These are phyloP conservation scores for Trypanosoma melophagium DNA, from an alignment of 208 protist genomes.

Conservation along the genomic window DNA sequence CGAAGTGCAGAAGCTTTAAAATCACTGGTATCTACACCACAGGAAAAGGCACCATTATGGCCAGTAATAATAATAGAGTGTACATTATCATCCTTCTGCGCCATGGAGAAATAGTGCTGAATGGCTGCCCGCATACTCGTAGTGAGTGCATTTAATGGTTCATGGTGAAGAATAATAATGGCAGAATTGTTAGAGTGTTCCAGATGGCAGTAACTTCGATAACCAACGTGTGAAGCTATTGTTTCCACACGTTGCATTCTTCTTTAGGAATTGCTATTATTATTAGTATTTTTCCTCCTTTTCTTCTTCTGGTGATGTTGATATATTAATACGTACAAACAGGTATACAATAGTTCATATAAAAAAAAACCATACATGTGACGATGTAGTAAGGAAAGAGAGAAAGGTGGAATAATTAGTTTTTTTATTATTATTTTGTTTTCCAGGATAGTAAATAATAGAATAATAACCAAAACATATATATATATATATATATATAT, in stretches of 20 bases:
- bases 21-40: slow-evolving; percentile 58
- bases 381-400: no score
- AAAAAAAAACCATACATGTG: no score
- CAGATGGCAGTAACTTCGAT: slow-evolving; percentile 50
- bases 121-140: slow-evolving; percentile 47
- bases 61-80: slow-evolving; percentile 40
- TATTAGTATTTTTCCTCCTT: no score
- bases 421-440: no score
- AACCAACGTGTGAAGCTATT: slow-evolving; percentile 42
- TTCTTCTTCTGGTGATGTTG: no score
- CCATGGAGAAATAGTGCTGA: slow-evolving; percentile 35
- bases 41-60: slow-evolving; percentile 60
- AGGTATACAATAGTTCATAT: no score
- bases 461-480: no score
- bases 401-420: no score
- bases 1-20: slow-evolving; percentile 34
- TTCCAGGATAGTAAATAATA: no score
- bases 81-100: slow-evolving; percentile 39
- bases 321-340: no score
- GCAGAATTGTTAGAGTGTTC: slow-evolving; percentile 42
- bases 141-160: slow-evolving; percentile 44
- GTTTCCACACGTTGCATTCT: slow-evolving; percentile 34
- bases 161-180: slow-evolving; percentile 48
- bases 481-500: no score
- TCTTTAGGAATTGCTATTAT: no score